These are phyloP conservation scores for Clohesyomyces aquaticus DNA, from an alignment of 495 filamentous ascomycete genomes.

Conservation along the genomic window DNA sequence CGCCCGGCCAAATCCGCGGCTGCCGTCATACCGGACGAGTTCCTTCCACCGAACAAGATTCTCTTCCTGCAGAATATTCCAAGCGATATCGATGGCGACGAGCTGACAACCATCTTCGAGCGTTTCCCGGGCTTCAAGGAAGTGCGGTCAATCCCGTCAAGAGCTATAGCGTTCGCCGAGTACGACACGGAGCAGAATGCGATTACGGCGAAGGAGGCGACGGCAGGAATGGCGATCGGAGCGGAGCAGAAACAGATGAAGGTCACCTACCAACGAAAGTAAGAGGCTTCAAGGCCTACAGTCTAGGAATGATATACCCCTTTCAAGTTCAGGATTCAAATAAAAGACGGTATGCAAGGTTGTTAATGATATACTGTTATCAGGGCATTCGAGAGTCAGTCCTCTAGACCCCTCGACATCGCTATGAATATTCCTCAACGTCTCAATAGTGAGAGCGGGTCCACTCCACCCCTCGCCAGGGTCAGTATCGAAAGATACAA, in stretches of 20 bases:
- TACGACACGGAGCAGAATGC: slow-evolving; percentile 89
- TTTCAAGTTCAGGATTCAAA: background rate
- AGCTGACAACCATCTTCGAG: slow-evolving; percentile 77
- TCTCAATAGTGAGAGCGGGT: no score
- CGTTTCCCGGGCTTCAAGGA: slow-evolving; percentile 95
- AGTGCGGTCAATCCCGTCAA: slow-evolving; percentile 82
- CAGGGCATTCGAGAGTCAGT: background rate
- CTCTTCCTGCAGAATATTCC: slow-evolving; percentile 95
- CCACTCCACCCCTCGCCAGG: no score
- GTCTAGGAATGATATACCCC: background rate
- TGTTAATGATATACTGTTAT: background rate
- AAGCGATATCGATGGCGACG: slow-evolving; percentile 80
- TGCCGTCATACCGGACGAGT: slow-evolving; percentile 92
- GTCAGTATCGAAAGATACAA: no score
- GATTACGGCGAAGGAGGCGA: slow-evolving; percentile 93
- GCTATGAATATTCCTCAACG: no score
- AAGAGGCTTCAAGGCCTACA: slow-evolving; percentile 10
- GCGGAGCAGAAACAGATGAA: slow-evolving; percentile 64
- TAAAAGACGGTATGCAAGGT: background rate
- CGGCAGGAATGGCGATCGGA: slow-evolving; percentile 84
- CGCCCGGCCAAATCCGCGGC: slow-evolving; percentile 76
- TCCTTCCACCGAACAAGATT: slow-evolving; percentile 94
- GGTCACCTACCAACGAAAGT: slow-evolving; percentile 83
- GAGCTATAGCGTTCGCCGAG: slow-evolving; percentile 95
- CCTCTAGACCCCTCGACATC: background rate